These are phyloP conservation scores for Arctostaphylos glauca DNA, from an alignment of 148 eudicot genomes.

Conservation along the genomic window DNA sequence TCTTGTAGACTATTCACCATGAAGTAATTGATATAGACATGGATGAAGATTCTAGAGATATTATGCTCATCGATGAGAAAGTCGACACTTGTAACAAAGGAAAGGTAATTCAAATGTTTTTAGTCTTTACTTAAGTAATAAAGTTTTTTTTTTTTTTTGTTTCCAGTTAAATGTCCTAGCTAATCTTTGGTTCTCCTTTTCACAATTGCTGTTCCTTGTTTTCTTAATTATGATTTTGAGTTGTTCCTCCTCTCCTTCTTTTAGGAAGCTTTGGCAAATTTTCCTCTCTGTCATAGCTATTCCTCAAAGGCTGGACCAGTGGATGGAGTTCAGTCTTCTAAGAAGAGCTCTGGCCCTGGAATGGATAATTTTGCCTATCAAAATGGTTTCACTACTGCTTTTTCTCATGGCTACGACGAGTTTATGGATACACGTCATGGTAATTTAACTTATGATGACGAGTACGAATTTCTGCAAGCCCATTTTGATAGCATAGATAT, in stretches of 20 bases:
- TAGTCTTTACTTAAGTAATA: background rate
- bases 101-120: slow-evolving; percentile 44
- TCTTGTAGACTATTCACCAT: slow-evolving; percentile 38
- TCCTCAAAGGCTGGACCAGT: slow-evolving; percentile 17
- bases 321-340: slow-evolving; percentile 19
- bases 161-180: background rate
- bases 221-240: background rate
- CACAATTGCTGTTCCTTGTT: background rate
- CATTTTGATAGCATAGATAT: slow-evolving; percentile 72
- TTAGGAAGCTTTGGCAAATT: slow-evolving; percentile 36
- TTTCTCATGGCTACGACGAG: slow-evolving; percentile 32
- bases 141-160: background rate
- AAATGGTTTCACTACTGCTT: slow-evolving; percentile 29
- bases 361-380: slow-evolving; percentile 15
- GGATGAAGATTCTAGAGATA: slow-evolving; percentile 50
- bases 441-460: slow-evolving; percentile 38
- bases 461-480: slow-evolving; percentile 55
- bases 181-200: background rate
- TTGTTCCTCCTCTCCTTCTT: background rate
- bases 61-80: slow-evolving; percentile 38
- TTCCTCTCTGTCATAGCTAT: slow-evolving; percentile 14
- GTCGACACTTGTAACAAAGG: slow-evolving; percentile 38
- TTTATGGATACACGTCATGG: slow-evolving; percentile 36
- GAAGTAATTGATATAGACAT: slow-evolving; percentile 63
- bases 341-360: slow-evolving; percentile 14